Base-by-base conservation (phyloP, 1,284 basidiomycete genomes). In the Trametes sp. region DNA sequence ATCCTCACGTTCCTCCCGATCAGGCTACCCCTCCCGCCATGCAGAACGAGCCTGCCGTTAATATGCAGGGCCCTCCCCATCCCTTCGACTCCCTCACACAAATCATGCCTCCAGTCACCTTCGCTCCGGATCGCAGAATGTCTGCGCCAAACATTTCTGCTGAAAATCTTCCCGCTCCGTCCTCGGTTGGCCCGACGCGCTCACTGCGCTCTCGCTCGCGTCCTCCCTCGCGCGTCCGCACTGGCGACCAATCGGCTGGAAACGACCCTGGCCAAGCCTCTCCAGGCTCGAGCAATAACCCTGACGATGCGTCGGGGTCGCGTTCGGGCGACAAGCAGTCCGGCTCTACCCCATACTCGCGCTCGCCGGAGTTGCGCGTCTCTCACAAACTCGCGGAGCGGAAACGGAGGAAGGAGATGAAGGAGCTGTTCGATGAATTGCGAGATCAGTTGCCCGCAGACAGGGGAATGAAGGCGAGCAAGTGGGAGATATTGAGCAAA, bases 401-500 rank as follows among this genome's bases (percentile, higher is more conserved):
- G 64, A 98, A 98, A 77, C 82, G 96, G 69, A 84, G 96, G 75
- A 97, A 96, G 80, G 96, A 98, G 78, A 98, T 98, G 96, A 96
- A 96, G 74, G 95, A 98, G 64, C 77, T 98, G 52, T 98, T 98
- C 73, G 96, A 98, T 71, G 96, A 98, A 76, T 80, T 98, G 63
- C 85, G 94, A 60, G 95, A 96, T 76, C 88, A 93, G 69, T 80
- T 98, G 35, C 96, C 96, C 3, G 90, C 92, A 48, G 94, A 96
- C 76, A 85, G 94, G 59, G 94, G 93, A 36, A 92, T 95, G 89
- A 97, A 98, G 75, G 91, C 94, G 23, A 95, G 93, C 79, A 98
- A 98, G 79, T 98, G 95, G 96, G 95, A 98, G 79, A 96, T 97
- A 62, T 79, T 98, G 41, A 95, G 88, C 77, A 96, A 96, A 87